A percentile compares a stretch with the other conserved stretches of the same genome.
Conservation (phyloP, 2,329 filamentous ascomycete genomes). For the Ophiostoma ips region DNA sequence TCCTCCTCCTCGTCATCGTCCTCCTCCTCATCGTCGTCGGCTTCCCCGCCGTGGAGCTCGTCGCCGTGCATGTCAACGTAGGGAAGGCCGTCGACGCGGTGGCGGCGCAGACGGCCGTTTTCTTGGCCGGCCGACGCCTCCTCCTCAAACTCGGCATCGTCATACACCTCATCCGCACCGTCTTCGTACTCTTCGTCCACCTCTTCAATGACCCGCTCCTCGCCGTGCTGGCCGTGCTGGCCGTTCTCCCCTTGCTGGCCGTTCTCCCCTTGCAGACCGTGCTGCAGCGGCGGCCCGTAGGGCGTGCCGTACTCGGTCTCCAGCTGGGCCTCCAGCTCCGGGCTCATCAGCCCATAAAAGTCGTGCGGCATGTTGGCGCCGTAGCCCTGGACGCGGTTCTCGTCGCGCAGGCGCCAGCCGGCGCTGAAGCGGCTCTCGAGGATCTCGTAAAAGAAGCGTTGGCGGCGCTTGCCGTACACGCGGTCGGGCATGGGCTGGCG, state of each 20-base stretch:
- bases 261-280: conserved; percentile 17
- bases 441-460: conserved; percentile 44
- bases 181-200: conserved; percentile 20
- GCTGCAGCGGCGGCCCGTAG: background rate
- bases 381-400: conserved; percentile 19
- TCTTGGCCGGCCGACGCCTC: conserved; percentile 15
- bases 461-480: conserved; percentile 42
- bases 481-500: conserved; percentile 45
- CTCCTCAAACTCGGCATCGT: conserved; percentile 12
- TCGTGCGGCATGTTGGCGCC: conserved; percentile 15
- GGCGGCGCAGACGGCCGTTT: conserved; percentile 8
- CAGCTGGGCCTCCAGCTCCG: conserved; percentile 15
- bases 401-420: conserved; percentile 27
- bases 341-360: conserved; percentile 23
- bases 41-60: conserved; percentile 22
- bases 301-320: conserved; percentile 6
- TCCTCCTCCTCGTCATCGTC: conserved; percentile 22
- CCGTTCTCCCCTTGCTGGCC: conserved; percentile 19
- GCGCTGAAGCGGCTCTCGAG: conserved; percentile 41
- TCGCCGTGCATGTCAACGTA: conserved; percentile 25
- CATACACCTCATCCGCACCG: conserved; percentile 14
- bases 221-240: conserved; percentile 15
- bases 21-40: conserved; percentile 19
- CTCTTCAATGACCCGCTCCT: conserved; percentile 19
- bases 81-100: conserved; percentile 22